Conservation (phyloP, 2,329 filamentous ascomycete genomes). For the Alternaria ventricosa region DNA sequence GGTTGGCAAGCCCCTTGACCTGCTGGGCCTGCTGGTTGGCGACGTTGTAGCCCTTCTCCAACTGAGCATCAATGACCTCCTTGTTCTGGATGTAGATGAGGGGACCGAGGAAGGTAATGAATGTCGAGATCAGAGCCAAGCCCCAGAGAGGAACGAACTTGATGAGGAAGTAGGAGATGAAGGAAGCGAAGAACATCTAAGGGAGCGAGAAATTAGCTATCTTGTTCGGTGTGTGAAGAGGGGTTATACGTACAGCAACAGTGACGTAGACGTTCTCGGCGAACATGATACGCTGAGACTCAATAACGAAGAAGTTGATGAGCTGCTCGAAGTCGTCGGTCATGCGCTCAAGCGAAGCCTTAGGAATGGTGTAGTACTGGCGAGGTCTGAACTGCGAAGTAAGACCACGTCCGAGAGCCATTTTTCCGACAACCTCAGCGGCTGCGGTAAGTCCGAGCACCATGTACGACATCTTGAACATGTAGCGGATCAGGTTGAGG, state of each 20-base stretch:
- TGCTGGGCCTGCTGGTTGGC: slow-evolving; percentile 66
- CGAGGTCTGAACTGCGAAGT: slow-evolving; percentile 67
- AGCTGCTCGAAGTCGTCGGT: slow-evolving; percentile 69
- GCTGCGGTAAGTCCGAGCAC: slow-evolving; percentile 65
- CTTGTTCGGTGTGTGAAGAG: neutral
- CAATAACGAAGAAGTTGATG: slow-evolving; percentile 72
- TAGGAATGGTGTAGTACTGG: slow-evolving; percentile 70
- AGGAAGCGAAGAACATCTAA: slow-evolving; percentile 66
- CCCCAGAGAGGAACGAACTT: slow-evolving; percentile 72
- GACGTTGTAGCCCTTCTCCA: slow-evolving; percentile 61
- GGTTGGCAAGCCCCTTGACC: slow-evolving; percentile 64
- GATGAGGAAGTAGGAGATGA: slow-evolving; percentile 69
- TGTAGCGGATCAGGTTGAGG: slow-evolving; percentile 66
- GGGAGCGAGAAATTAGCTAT: slow-evolving; percentile 6
- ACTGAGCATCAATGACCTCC: slow-evolving; percentile 67
- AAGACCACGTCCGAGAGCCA: slow-evolving; percentile 64
- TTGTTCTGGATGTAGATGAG: slow-evolving; percentile 70
- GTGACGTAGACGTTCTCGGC: slow-evolving; percentile 70
- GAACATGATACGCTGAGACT: slow-evolving; percentile 70
- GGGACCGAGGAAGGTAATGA: slow-evolving; percentile 64
- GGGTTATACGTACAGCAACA: slow-evolving; percentile 58
- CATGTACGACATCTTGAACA: slow-evolving; percentile 66
- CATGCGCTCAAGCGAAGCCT: slow-evolving; percentile 67
- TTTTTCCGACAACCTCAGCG: slow-evolving; percentile 63
- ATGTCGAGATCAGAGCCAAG: slow-evolving; percentile 63